Base-by-base conservation (phyloP, 73 alveolate species). In the Paramecium octaurelia region DNA sequence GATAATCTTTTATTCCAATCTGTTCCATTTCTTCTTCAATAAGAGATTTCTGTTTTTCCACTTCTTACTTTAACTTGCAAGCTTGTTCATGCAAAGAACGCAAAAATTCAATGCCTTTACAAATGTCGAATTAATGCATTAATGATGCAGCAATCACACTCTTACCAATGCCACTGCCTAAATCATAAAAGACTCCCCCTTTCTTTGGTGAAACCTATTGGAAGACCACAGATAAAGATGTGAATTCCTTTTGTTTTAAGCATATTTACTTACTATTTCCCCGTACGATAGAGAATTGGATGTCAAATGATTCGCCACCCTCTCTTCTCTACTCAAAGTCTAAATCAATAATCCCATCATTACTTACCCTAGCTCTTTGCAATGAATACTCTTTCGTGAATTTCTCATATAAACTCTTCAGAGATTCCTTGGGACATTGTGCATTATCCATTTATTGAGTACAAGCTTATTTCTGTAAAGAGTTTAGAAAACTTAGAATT, bases 151-250 rank as follows among this genome's bases (percentile, higher is more conserved):
- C 98, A n/a, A 97, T 54, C 23, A 97, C 97, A 8, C 97, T 98
- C 44, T 97, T 97, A 12, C 99, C 99, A 0, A 96, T 93, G 0
- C 99, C 99, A 40, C 98, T 95, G 29, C 99, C 99, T 43, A 97
- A 93, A 95, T 97, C 99, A 86, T 96, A 95, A 88, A 97, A 97
- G 9, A 94, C 85, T 14, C 97, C 98, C 6, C 97, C 97, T 42
- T 92, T 58, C 9, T 83, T 42, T 38, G 88, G 86, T 34, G 42
- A 29, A 1, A 90, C 89, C 6, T 64, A 92, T 46, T 70, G 24
- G 9, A 60, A n/a, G 42, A 91, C 94, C 20, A 50, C 7, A 7
- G 44, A 54, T 20, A 85, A 42, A 24, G 92, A 85, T 48, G 44
- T 40, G 57, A 69, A 64, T 21, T 44, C 86, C 50, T 64, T 21